A percentile compares a stretch with the other conserved stretches of the same genome.
Evolutionary conservation across 176 grass and related monocot species (phyloP).

Genomic region (Areca catechu): DNA sequence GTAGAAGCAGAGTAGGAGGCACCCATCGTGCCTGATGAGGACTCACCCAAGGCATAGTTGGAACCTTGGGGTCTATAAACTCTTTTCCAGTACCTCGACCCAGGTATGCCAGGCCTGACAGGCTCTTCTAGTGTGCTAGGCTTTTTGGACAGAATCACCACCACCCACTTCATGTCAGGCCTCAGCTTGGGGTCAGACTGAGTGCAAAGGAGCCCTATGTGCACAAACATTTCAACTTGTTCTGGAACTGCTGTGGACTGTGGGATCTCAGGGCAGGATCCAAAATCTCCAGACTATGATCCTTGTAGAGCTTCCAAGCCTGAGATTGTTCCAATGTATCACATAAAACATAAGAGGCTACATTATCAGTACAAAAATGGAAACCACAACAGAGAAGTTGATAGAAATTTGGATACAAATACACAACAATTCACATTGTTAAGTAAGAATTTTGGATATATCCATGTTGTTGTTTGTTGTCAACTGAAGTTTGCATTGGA

Average conservation of each 20-base stretch:
- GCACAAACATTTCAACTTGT: conserved; percentile 59
- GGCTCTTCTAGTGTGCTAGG: conserved; percentile 72
- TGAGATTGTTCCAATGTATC: conserved; percentile 9
- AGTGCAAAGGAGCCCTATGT: conserved; percentile 70
- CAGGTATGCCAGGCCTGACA: conserved; percentile 39
- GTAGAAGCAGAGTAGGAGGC: conserved; percentile 6
- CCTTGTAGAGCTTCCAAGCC: conserved; percentile 72
- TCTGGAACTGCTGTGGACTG: conserved; percentile 34
- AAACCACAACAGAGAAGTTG: no score
- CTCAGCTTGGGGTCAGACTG: conserved; percentile 60
- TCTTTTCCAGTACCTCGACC: conserved; percentile 50
- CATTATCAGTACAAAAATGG: no score
- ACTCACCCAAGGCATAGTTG: conserved; percentile 34
- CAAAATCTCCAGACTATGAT: conserved; percentile 49
- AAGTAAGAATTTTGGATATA: no score
- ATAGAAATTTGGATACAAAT: no score
- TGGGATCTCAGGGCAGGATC: conserved; percentile 46
- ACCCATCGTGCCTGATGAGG: conserved; percentile 44
- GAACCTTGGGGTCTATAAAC: conserved; percentile 19
- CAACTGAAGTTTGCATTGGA: no score
- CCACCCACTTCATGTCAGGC: conserved; percentile 83
- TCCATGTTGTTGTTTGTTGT: no score
- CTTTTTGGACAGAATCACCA: conserved; percentile 73
- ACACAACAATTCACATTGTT: no score
- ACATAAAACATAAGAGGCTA: no score